Conservation (phyloP, 1,284 basidiomycete species). For the Cutaneotrichosporon dermatis region DNA sequence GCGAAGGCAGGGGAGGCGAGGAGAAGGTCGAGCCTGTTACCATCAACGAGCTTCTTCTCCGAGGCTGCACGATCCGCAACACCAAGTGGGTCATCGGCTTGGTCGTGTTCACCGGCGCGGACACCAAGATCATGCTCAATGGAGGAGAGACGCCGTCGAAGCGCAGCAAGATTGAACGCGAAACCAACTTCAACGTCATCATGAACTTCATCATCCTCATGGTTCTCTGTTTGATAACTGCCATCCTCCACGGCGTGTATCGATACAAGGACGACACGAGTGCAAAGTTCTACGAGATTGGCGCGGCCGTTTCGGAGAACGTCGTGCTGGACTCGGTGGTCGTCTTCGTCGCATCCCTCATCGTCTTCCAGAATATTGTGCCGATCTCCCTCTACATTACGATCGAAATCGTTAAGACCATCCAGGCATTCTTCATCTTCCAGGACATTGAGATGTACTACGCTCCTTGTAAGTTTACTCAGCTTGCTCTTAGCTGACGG, state of each 20-base stretch:
- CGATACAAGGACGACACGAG: conserved; percentile 64
- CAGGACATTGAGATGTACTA: conserved; percentile 98
- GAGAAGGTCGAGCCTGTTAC: conserved; percentile 55
- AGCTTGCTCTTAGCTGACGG: not conserved
- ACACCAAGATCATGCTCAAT: conserved; percentile 98
- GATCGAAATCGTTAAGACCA: conserved; percentile 93
- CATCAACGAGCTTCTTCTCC: conserved; percentile 88
- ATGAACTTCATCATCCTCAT: conserved; percentile 85
- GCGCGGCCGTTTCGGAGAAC: conserved; percentile 60
- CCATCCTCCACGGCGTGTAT: conserved; percentile 52
- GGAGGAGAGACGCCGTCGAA: conserved; percentile 85
- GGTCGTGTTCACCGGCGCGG: conserved; percentile 88
- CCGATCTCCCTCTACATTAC: conserved; percentile 96
- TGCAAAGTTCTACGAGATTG: conserved; percentile 65
- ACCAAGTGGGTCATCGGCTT: conserved; percentile 91
- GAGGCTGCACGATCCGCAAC: conserved; percentile 86
- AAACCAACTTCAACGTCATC: conserved; percentile 79
- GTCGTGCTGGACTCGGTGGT: conserved; percentile 72
- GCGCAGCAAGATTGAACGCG: conserved; percentile 91
- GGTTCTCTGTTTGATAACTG: conserved; percentile 67
- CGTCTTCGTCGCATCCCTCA: conserved; percentile 82
- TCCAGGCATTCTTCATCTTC: conserved; percentile 95
- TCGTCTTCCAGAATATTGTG: conserved; percentile 97
- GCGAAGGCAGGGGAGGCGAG: conserved; percentile 22
- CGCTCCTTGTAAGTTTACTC: conserved; percentile 53